Conservation (phyloP, 2,329 filamentous ascomycete genomes). For the Rugonectria rugulosa region DNA sequence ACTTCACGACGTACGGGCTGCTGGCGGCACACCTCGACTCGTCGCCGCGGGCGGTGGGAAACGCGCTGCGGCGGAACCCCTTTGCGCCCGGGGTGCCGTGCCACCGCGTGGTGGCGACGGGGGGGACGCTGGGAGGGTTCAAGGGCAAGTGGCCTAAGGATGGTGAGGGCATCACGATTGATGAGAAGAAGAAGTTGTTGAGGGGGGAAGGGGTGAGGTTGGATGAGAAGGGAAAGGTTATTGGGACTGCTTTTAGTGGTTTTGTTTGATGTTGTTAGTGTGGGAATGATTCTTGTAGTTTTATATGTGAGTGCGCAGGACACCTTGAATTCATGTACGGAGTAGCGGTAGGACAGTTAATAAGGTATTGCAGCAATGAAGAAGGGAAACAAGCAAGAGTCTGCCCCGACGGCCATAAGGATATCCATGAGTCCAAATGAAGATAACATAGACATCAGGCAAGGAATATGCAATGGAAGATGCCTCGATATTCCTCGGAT, state of each 20-base stretch:
- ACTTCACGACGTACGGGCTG: constrained; percentile 79
- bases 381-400: too few relatives aligned
- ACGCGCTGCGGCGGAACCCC: constrained; percentile 78
- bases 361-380: too few relatives aligned
- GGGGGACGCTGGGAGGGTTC: constrained; percentile 75
- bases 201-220: constrained; percentile 70
- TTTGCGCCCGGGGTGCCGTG: constrained; percentile 85
- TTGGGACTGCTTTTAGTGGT: constrained; percentile 59
- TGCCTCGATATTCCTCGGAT: constrained; percentile 9
- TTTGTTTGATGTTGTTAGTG: too few relatives aligned
- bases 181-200: constrained; percentile 69
- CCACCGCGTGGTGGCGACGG: constrained; percentile 79
- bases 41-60: constrained; percentile 79
- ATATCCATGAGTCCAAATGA: too few relatives aligned
- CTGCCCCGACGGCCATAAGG: too few relatives aligned
- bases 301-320: too few relatives aligned
- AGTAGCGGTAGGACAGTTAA: too few relatives aligned
- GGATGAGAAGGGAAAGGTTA: constrained; percentile 64
- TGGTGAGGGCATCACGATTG: constrained; percentile 68
- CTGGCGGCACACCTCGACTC: constrained; percentile 73
- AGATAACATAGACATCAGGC: not conserved
- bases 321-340: too few relatives aligned
- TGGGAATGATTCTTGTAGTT: too few relatives aligned
- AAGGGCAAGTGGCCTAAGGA: constrained; percentile 70
- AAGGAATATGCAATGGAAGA: not conserved